Base-by-base conservation (phyloP, 1,139 yeast species). In the Suhomyces terraborum region DNA sequence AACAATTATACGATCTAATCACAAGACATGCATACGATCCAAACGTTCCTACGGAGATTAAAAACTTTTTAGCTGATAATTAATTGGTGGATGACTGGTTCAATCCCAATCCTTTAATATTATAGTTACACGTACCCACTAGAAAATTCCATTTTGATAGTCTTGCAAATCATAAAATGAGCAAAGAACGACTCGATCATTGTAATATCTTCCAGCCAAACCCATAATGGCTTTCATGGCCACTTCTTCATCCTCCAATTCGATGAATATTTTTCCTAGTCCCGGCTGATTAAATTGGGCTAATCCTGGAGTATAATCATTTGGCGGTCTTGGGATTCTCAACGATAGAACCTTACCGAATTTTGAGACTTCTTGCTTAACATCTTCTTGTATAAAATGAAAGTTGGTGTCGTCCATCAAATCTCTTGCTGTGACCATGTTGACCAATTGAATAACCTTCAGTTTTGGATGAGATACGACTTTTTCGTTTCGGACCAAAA, bases 11-110 rank as follows among this genome's bases (percentile, higher is more conserved):
- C 58, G 85, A 80, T 42, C 61, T 87, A 48, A 69, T 89, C 32
- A 80, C 79, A 4, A 70, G 89, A 38, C 97, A 89, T 61, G 78
- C 88, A 1, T 79, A 74, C 49, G 95, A 88, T 53, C 66, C 66
- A 17, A 55, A 58, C 3, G 80, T 77, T 3, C 73, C 76, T 0
- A 53, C 55, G 12, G 67, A 69, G 56, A 58, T 63, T 45, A 71
- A 65, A 42, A 42, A 38, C 13, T 68, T 61, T 46, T 36, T 48
- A 12, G 24, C 27, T n/a, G 35, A 17, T 16, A 32, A 22, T 19
- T 18, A 19, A 20, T 8, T 9, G 26, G 25, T 14, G 16, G 6
- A 16, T 32, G 35, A 32, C 35, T 17, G 35, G 35, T 20, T 32
- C 35, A 32, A 32, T 21, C 21, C 32, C 32, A 14, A 12, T 30